phyloP scores from a whole-genome alignment of 805 yeast species.

The Martiniozyma abietophila region DNA sequence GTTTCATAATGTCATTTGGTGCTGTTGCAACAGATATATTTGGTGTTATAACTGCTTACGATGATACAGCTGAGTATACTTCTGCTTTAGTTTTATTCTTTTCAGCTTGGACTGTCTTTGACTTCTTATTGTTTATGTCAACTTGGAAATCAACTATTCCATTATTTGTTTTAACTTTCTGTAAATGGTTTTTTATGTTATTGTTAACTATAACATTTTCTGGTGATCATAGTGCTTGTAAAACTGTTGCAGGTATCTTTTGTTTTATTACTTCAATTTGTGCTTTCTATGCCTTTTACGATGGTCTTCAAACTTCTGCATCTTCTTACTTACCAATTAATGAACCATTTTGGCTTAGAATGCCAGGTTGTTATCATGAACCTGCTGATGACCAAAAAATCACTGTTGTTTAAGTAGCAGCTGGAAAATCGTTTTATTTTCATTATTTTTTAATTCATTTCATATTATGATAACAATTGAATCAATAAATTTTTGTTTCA shows the following conservation, averaged over 20 bases:
- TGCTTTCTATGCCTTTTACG: constrained; percentile 37
- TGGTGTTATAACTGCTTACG: constrained; percentile 34
- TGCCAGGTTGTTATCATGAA: constrained; percentile 19
- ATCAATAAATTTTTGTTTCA: no score
- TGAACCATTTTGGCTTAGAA: constrained; percentile 23
- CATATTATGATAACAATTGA: no score
- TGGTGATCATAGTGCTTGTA: constrained; percentile 24
- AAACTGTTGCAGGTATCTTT: constrained; percentile 35
- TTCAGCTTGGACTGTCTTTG: constrained; percentile 40
- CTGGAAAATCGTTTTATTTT: no score
- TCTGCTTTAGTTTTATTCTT: constrained; percentile 39
- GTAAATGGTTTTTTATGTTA: constrained; percentile 34
- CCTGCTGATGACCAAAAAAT: constrained; percentile 14
- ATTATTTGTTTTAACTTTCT: constrained; percentile 29
- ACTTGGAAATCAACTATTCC: constrained; percentile 37
- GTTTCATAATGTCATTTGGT: constrained; percentile 40
- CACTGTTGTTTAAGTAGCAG: constrained; percentile 4
- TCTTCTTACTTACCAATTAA: constrained; percentile 21
- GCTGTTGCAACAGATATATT: constrained; percentile 34
- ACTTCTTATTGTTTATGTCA: constrained; percentile 32
- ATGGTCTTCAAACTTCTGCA: constrained; percentile 27
- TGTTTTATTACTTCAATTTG: constrained; percentile 31
- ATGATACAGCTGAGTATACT: constrained; percentile 24
- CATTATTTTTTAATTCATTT: no score
- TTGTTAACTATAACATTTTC: constrained; percentile 33